These are phyloP conservation scores for Ceratorhiza oryzae-sativae DNA, from an alignment of 1,284 basidiomycete genomes.

Conservation along the genomic window DNA sequence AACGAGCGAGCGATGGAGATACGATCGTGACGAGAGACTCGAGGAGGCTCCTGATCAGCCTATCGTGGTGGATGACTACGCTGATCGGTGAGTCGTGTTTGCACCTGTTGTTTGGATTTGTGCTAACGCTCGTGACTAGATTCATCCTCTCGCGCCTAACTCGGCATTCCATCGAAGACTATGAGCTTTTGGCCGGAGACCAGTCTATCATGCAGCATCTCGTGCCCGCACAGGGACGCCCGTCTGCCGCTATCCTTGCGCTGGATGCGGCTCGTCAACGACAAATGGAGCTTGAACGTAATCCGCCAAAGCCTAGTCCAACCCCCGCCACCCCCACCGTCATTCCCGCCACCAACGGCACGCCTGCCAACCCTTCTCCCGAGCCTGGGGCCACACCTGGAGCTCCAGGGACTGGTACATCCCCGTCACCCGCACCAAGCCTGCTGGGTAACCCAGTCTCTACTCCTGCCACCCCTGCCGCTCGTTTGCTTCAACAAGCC, in stretches of 20 bases:
- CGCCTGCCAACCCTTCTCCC: constrained; percentile 20
- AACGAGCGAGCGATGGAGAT: constrained; percentile 70
- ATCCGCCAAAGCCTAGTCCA: constrained; percentile 29
- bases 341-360: neutral
- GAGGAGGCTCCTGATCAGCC: constrained; percentile 67
- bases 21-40: constrained; percentile 64
- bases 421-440: neutral
- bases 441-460: neutral
- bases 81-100: constrained; percentile 60
- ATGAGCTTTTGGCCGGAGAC: constrained; percentile 21
- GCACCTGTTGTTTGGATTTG: neutral
- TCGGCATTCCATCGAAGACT: constrained; percentile 30
- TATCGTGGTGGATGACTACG: constrained; percentile 71
- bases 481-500: constrained; percentile 10
- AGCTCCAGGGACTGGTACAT: neutral
- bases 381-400: neutral
- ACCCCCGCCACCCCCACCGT: constrained; percentile 5
- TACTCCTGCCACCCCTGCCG: constrained; percentile 3
- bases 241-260: constrained; percentile 9
- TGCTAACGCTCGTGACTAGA: constrained; percentile 21
- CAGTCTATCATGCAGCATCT: constrained; percentile 35
- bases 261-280: constrained; percentile 27
- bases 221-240: constrained; percentile 8
- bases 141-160: constrained; percentile 28
- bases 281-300: constrained; percentile 30